Conservation (phyloP, 495 filamentous ascomycete genomes). For the Aspergillus campestris region DNA sequence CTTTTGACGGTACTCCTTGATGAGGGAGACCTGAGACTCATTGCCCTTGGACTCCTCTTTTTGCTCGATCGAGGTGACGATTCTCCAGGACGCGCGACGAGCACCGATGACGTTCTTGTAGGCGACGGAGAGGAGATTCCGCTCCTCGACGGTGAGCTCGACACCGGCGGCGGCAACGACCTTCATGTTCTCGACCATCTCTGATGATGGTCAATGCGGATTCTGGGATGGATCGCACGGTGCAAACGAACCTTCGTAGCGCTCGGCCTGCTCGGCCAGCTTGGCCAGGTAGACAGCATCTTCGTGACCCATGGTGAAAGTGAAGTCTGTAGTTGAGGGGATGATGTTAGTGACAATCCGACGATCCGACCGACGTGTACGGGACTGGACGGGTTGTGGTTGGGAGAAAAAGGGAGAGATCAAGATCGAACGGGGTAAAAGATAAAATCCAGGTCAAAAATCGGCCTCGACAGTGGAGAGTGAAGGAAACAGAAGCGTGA, state of each 20-base stretch:
- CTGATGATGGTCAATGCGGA: constrained; percentile 41
- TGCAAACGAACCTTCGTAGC: constrained; percentile 83
- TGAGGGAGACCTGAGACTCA: constrained; percentile 79
- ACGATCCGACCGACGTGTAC: no score
- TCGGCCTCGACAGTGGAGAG: constrained; percentile 4
- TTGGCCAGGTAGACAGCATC: constrained; percentile 99
- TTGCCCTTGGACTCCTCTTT: constrained; percentile 99
- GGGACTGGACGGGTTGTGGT: no score
- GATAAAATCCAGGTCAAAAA: constrained; percentile 1
- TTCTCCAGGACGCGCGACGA: constrained; percentile 98
- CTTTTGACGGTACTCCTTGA: constrained; percentile 99
- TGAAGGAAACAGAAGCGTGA: constrained; percentile 10
- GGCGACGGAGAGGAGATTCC: constrained; percentile 96
- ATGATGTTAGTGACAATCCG: background rate
- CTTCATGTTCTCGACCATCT: constrained; percentile 99
- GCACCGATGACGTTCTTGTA: constrained; percentile 99
- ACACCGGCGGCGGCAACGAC: constrained; percentile 89
- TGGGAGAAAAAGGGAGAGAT: no score
- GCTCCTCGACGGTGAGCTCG: constrained; percentile 97
- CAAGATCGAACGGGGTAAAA: background rate
- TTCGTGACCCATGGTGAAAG: constrained; percentile 91
- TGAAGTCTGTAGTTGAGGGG: constrained; percentile 12
- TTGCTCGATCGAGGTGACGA: constrained; percentile 99
- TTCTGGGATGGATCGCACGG: background rate
- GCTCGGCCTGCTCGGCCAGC: constrained; percentile 99